Evolutionary conservation across 2,329 filamentous ascomycete genomes (phyloP), one percentile per base, ranked within the genome.

Genomic region (Calonectria fujianensis): DNA sequence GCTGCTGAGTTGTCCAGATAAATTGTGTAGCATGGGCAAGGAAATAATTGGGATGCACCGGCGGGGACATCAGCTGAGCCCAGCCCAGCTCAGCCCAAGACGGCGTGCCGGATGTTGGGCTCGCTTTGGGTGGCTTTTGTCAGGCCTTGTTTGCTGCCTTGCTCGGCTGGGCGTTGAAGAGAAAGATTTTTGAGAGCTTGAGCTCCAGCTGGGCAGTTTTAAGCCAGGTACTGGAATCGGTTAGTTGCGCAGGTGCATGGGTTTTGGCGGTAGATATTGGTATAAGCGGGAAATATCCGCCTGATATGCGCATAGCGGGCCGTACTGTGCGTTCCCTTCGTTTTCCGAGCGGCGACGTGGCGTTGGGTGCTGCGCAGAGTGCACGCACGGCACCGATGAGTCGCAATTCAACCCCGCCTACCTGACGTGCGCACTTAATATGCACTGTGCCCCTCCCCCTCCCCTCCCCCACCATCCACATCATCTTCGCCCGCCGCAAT

Each of bases 361-460:
- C 57, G 27, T 35, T 29, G 51, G 41, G 50, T 63, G 35, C 37
- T 31, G 51, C 27, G 57, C 59, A 45, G 20, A 24, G 45, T 16
- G 39, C 51, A 29, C 48, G 24, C 13, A 29, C 57, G 16, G 57
- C 57, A 20, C n/a, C 35, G 35, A 41, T 27, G 39, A 35, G 57
- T 35, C 51, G 69, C 48, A 64, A 37, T 37, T 50, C 39, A 51
- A 61, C 66, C 59, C 72, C 67, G 67, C 72, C 61, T 50, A 39
- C 18, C 57, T 71, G 54, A 72, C 59, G 51, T 79, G 68, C 70
- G 63, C 76, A 76, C 79, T 77, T 68, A 83, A 84, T 83, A 75
- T 82, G 82, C 82, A 84, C 82, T 83, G 83, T 85, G 82, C 82
- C 83, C 80, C 81, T 72, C 83, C 81, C 81, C 81, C 52, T 69